Evolutionary conservation across 2,329 filamentous ascomycete species (phyloP), one percentile per base, ranked within the genome.

Genomic region (Alternaria consortialis): DNA sequence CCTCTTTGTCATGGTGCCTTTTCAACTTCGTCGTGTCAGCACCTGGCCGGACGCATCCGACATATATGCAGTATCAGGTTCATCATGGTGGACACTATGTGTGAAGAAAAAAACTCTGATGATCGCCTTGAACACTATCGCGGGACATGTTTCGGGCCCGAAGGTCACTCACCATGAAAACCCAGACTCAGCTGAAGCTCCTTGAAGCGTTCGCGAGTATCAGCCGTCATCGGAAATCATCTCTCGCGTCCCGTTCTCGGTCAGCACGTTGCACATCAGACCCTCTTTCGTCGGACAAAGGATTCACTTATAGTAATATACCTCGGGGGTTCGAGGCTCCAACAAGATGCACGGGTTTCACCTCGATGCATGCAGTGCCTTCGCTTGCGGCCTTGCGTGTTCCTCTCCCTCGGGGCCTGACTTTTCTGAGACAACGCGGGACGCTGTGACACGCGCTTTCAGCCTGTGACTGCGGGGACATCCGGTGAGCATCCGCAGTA

Each of bases 41-140:
- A 58, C 62, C 47, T 63, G 54, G 63, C 63, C 63, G 66, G 63
- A 53, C 37, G 46, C 56, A 44, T 66, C 65, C 65, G 66, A 64
- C 42, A 25, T 51, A 52, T 60, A 44, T 62, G 56, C 58, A 34
- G 60, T 27, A 47, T 47, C 20, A 39, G 20, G 9, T 40, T 39
- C 52, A 56, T 54, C 48, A 58, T 34, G 42, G 56, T 56, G 56
- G 48, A 34, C 32, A 42, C 27, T 29, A 5, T 42, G 40, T 47
- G 34, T 32, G 46, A 46, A 58, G 29, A 53, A 47, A 42, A 58
- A 59, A 50, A 27, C 52, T 60, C 51, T 58, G 56, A 23, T 51
- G 31, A 31, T 36, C 15, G 25, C 32, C 27, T 34, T 43, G 23
- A 48, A 32, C n/a, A 37, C 55, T 25, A 46, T 52, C 39, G 51